Evolutionary conservation across 208 protist genomes (phyloP).

Genomic region (Leishmania mexicana): DNA sequence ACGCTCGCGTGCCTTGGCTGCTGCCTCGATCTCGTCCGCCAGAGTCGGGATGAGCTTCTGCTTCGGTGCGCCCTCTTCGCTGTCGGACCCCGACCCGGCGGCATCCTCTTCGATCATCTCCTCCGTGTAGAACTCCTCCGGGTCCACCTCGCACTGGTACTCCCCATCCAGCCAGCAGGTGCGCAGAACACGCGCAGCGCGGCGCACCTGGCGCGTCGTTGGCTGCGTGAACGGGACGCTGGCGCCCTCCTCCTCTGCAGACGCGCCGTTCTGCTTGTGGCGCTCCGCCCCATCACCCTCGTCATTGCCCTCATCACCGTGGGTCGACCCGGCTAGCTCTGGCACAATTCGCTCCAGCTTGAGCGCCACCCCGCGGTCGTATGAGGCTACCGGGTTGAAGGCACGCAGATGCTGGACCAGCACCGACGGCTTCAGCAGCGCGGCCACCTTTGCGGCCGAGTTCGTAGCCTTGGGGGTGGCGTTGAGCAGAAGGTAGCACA

Average conservation of each 20-base stretch:
- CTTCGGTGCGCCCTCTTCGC: background rate
- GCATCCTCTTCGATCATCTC: constrained; percentile 46
- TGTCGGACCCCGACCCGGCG: constrained; percentile 12
- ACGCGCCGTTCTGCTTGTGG: constrained; percentile 25
- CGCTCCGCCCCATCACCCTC: constrained; percentile 11
- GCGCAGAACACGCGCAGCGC: constrained; percentile 69
- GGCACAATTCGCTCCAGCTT: constrained; percentile 45
- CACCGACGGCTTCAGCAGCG: constrained; percentile 82
- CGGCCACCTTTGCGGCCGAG: constrained; percentile 72
- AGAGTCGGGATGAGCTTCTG: constrained; percentile 17
- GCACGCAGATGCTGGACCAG: constrained; percentile 69
- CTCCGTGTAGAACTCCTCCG: constrained; percentile 59
- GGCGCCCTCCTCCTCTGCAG: constrained; percentile 16
- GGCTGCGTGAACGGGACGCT: constrained; percentile 59
- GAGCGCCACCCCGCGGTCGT: constrained; percentile 48
- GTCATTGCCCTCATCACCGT: constrained; percentile 18
- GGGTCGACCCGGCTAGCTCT: constrained; percentile 17
- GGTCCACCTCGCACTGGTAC: constrained; percentile 61
- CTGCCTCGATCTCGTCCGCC: constrained; percentile 27
- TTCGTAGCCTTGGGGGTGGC: constrained; percentile 66
- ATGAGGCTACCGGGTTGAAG: constrained; percentile 80
- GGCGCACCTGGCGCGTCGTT: constrained; percentile 69
- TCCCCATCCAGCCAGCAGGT: constrained; percentile 64
- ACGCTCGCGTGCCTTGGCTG: constrained; percentile 33
- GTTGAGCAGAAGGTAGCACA: constrained; percentile 81